phyloP scores from a whole-genome alignment of 2,329 filamentous ascomycete genomes.

The Xylariaceae sp. region DNA sequence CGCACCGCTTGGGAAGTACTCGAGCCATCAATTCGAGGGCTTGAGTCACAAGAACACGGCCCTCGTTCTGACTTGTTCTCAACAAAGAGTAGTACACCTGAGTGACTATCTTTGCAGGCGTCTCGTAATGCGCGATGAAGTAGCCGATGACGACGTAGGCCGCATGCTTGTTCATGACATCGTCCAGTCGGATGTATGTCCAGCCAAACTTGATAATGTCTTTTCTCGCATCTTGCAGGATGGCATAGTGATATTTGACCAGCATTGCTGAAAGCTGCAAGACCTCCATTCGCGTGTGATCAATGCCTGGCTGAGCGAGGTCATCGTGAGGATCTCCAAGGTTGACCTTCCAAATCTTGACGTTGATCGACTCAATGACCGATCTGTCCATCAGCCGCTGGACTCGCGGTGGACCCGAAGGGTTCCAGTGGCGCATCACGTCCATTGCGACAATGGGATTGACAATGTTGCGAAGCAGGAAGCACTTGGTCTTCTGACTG shows the following conservation, averaged over 20 bases:
- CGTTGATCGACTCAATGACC: constrained; percentile 84
- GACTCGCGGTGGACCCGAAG: constrained; percentile 44
- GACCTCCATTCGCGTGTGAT: constrained; percentile 93
- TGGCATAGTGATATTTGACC: constrained; percentile 86
- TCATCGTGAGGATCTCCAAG: constrained; percentile 78
- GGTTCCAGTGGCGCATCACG: constrained; percentile 74
- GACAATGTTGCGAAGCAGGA: constrained; percentile 82
- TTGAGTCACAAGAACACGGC: constrained; percentile 83
- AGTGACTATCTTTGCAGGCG: constrained; percentile 87
- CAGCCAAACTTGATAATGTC: constrained; percentile 99
- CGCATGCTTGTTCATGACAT: constrained; percentile 98
- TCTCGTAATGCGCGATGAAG: constrained; percentile 96
- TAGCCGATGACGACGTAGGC: constrained; percentile 96
- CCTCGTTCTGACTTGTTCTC: constrained; percentile 91
- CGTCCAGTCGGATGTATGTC: constrained; percentile 97
- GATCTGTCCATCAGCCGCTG: constrained; percentile 75
- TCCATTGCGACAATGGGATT: constrained; percentile 97
- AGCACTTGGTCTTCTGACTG: constrained; percentile 86
- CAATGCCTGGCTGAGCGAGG: constrained; percentile 73
- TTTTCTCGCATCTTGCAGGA: constrained; percentile 85
- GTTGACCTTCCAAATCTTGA: constrained; percentile 89
- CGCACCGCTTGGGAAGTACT: constrained; percentile 78
- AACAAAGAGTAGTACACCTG: constrained; percentile 91
- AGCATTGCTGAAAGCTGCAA: constrained; percentile 91
- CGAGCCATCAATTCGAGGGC: constrained; percentile 93